Conservation (phyloP, 2,329 filamentous ascomycete genomes). For the Pyrenochaeta sp. region DNA sequence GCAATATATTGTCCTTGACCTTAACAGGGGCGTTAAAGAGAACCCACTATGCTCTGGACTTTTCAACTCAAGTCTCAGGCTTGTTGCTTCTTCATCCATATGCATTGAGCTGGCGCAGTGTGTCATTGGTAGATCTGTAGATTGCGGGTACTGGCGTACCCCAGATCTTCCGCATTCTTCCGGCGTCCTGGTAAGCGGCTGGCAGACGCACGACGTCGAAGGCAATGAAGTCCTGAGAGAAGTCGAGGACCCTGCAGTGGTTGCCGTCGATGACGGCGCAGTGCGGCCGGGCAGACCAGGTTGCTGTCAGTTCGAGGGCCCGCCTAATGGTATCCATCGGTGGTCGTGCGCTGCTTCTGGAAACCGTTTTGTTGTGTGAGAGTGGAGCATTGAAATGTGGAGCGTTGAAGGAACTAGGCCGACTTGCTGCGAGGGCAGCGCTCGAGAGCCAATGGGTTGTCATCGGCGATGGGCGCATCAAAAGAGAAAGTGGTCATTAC, state of each 20-base stretch:
- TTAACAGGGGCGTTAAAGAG: conserved; percentile 15
- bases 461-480: conserved; percentile 7
- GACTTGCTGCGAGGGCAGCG: conserved; percentile 9
- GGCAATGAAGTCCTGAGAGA: conserved; percentile 1
- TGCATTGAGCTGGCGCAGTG: neutral
- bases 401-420: conserved; percentile 13
- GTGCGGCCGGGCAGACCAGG: conserved; percentile 10
- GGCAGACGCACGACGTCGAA: conserved; percentile 12
- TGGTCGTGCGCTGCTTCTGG: conserved; percentile 31
- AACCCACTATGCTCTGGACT: conserved; percentile 21
- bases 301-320: conserved; percentile 9
- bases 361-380: conserved; percentile 18
- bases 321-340: conserved; percentile 20
- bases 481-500: conserved; percentile 5
- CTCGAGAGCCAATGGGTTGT: conserved; percentile 11
- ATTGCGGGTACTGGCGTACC: conserved; percentile 13
- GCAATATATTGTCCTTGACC: conserved; percentile 18
- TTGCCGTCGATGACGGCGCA: conserved; percentile 15
- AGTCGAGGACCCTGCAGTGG: conserved; percentile 32
- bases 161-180: conserved; percentile 23
- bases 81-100: conserved; percentile 11
- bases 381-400: conserved; percentile 17
- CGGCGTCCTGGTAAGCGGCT: conserved; percentile 9
- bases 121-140: neutral
- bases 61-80: conserved; percentile 13